phyloP scores from a whole-genome alignment of 148 eudicot species.

The Drosera capensis region DNA sequence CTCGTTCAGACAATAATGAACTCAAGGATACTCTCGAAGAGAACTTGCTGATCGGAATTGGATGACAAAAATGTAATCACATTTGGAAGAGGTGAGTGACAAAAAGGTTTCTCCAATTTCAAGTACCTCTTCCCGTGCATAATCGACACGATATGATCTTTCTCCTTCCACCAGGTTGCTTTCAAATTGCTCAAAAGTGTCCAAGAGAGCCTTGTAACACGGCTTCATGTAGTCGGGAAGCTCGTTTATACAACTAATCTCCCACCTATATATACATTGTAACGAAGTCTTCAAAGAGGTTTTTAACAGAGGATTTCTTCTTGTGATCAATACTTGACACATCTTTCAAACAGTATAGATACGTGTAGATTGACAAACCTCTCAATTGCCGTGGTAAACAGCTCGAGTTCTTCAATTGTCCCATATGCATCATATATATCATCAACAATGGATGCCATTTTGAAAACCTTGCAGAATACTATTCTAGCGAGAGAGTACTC shows the following conservation, averaged over 20 bases:
- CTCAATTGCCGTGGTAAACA: conserved; percentile 8
- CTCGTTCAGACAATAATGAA: not conserved
- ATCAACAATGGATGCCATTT: conserved; percentile 8
- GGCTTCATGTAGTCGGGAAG: conserved; percentile 18
- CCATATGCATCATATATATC: conserved; percentile 23
- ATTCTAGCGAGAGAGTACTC: conserved; percentile 14
- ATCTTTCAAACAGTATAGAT: no score
- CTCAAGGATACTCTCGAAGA: not conserved
- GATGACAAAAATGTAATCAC: not conserved
- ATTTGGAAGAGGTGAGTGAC: not conserved
- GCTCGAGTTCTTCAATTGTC: conserved; percentile 15
- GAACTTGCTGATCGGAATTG: no score
- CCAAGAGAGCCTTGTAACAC: conserved; percentile 7
- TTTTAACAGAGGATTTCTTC: not conserved
- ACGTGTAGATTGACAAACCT: not conserved
- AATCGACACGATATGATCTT: conserved; percentile 5
- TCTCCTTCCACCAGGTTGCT: conserved; percentile 9
- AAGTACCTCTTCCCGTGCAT: conserved; percentile 12
- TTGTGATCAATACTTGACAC: not conserved
- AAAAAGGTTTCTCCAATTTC: no score
- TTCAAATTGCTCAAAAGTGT: conserved; percentile 11
- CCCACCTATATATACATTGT: conserved; percentile 14
- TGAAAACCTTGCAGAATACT: not conserved
- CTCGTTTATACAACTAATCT: conserved; percentile 2
- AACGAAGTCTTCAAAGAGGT: not conserved